Evolutionary conservation across 1,139 yeast species (phyloP), one percentile per base, ranked within the genome.

Genomic region (Lodderomyces elongisporus): DNA sequence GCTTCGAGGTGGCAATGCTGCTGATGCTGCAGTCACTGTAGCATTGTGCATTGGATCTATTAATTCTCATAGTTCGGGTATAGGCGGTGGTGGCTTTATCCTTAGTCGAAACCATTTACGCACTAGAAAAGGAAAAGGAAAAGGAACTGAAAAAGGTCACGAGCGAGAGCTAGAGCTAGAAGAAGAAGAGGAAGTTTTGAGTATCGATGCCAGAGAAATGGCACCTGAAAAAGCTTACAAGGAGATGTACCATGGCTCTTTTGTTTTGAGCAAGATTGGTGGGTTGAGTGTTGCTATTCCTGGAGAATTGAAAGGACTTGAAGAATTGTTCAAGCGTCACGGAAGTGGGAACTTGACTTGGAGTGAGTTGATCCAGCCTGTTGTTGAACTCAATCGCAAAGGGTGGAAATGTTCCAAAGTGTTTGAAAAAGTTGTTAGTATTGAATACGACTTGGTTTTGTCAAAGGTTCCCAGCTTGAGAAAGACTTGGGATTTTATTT

Each of bases 61-160:
- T 27, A 85, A 85, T 51, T 79, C 88, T 40, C 88, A 79, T 51
- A 81, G 89, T 31, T 78, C 93, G 3, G 97, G 98, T 0, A 77
- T 89, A 31, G 98, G 98, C 2, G 98, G 97, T 3, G 96, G 96
- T 7, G 85, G 83, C 0, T 85, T 73, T 49, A 81, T 85, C 31
- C 70, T 83, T 1, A 75, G 84, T 30, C 29, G 35, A 25, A 7
- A 20, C 22, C n/a, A n/a, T n/a, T n/a, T n/a, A n/a, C n/a, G n/a
- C n/a, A n/a, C n/a, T n/a, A 18, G 22, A 18, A 18, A 18, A 18
- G 22, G 22, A 18, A 10, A 10, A 10, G n/a, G n/a, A n/a, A 31
- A 33, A 12, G 23, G 28, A n/a, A 54, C 58, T 18, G n/a, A n/a
- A n/a, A n/a, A n/a, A n/a, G n/a, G n/a, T n/a, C n/a, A n/a, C n/a